These are phyloP conservation scores for Chlorella vulgaris DNA, from an alignment of 139 green algal species.

Conservation along the genomic window DNA sequence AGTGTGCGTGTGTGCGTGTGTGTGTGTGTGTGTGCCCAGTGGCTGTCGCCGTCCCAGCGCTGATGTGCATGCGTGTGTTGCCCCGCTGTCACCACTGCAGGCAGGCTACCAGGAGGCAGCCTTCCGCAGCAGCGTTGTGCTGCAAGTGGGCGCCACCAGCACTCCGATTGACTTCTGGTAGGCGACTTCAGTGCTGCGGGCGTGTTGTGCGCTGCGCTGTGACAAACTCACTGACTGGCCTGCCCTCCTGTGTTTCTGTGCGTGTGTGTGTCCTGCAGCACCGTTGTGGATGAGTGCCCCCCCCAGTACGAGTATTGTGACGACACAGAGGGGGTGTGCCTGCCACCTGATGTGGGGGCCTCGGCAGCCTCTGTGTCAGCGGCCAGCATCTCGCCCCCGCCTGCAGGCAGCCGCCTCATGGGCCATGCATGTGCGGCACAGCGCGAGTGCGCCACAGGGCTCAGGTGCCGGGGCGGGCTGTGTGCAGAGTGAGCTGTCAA, in stretches of 20 bases:
- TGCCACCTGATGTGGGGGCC: background rate
- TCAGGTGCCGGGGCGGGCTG: background rate
- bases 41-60: too few species aligned
- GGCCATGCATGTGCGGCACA: background rate
- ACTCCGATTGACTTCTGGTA: background rate
- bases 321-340: background rate
- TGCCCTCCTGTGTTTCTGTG: too few species aligned
- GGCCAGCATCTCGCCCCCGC: background rate
- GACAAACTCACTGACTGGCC: too few species aligned
- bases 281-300: background rate
- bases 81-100: background rate
- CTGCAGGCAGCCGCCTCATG: background rate
- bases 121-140: background rate
- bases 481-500: background rate
- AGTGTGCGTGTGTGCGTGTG: too few species aligned
- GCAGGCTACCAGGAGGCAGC: background rate
- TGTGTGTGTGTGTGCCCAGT: too few species aligned
- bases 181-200: too few species aligned
- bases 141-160: background rate
- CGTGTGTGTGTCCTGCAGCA: too few species aligned
- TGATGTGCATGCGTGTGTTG: too few species aligned
- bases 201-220: too few species aligned
- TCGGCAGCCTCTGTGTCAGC: background rate
- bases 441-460: background rate
- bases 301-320: background rate